Evolutionary conservation across 345 rosid species (phyloP).

Genomic region (Excoecaria agallocha): DNA sequence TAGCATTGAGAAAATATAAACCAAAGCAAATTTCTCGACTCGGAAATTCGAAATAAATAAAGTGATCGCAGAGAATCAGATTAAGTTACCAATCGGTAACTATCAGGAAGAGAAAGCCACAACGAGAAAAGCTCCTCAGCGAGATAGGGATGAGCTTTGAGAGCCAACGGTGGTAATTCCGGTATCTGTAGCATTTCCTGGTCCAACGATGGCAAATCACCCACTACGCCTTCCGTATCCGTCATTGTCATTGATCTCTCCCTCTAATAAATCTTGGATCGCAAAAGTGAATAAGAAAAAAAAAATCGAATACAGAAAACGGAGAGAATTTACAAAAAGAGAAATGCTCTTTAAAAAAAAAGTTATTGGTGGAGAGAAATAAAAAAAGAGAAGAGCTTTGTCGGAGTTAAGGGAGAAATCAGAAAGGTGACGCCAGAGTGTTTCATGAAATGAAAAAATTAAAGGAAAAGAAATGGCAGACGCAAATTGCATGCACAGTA

Average conservation of each 20-base stretch:
- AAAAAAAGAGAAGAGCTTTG: not conserved
- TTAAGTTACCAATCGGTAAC: slow-evolving; percentile 58
- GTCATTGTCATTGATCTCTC: slow-evolving; percentile 5
- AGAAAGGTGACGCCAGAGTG: not conserved
- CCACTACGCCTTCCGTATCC: slow-evolving; percentile 20
- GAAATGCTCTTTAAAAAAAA: too few species aligned
- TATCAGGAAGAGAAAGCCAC: slow-evolving; percentile 93
- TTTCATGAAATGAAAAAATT: not conserved
- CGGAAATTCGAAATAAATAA: not conserved
- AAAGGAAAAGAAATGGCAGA: not conserved
- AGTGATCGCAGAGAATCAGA: not conserved
- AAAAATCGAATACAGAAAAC: too few species aligned
- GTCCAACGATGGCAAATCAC: slow-evolving; percentile 63
- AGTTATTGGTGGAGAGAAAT: not conserved
- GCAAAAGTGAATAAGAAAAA: not conserved
- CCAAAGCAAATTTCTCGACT: not conserved
- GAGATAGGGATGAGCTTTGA: slow-evolving; percentile 68
- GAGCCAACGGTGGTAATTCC: slow-evolving; percentile 66
- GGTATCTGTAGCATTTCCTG: slow-evolving; percentile 76
- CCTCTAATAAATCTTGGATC: not conserved
- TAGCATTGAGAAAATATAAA: not conserved
- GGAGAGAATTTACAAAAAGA: too few species aligned
- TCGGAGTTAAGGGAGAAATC: not conserved
- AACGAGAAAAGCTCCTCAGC: slow-evolving; percentile 73
- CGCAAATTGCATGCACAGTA: not conserved